These are phyloP conservation scores for Lipomyces anomalus DNA, from an alignment of 805 yeast genomes.

Conservation along the genomic window DNA sequence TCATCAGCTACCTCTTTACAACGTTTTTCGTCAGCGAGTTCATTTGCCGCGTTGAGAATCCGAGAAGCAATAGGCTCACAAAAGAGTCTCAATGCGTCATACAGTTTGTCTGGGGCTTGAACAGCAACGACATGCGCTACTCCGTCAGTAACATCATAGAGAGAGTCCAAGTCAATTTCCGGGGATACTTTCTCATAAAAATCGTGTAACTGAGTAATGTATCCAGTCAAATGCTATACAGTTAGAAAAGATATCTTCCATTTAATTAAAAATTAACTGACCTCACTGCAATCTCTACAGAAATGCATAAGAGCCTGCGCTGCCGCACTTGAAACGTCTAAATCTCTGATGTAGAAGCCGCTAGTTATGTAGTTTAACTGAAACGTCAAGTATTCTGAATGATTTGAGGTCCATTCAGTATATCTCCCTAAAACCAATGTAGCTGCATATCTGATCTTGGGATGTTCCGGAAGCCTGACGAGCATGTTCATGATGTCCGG, in stretches of 20 bases:
- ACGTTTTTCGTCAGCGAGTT: constrained; percentile 35
- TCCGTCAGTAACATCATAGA: constrained; percentile 82
- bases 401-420: constrained; percentile 88
- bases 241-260: no score
- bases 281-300: constrained; percentile 81
- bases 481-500: constrained; percentile 71
- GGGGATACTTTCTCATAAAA: constrained; percentile 58
- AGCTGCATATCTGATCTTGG: constrained; percentile 84
- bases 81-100: constrained; percentile 54
- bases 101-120: constrained; percentile 46
- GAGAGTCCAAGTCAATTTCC: constrained; percentile 58
- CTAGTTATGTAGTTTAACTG: constrained; percentile 78
- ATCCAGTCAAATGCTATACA: constrained; percentile 53
- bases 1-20: constrained; percentile 58
- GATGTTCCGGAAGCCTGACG: constrained; percentile 72
- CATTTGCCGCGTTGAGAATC: constrained; percentile 21
- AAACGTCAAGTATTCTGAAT: constrained; percentile 73
- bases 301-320: constrained; percentile 91
- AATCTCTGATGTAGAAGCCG: constrained; percentile 50
- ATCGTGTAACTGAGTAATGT: constrained; percentile 66
- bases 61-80: constrained; percentile 55
- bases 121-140: constrained; percentile 73
- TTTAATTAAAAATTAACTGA: no score
- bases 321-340: constrained; percentile 70
- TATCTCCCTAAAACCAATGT: constrained; percentile 92